Percentiles rank a stretch among this genome's conserved stretches.
phyloP scores from a whole-genome alignment of 1,284 basidiomycete species.

The Pulveroboletus sp. region DNA sequence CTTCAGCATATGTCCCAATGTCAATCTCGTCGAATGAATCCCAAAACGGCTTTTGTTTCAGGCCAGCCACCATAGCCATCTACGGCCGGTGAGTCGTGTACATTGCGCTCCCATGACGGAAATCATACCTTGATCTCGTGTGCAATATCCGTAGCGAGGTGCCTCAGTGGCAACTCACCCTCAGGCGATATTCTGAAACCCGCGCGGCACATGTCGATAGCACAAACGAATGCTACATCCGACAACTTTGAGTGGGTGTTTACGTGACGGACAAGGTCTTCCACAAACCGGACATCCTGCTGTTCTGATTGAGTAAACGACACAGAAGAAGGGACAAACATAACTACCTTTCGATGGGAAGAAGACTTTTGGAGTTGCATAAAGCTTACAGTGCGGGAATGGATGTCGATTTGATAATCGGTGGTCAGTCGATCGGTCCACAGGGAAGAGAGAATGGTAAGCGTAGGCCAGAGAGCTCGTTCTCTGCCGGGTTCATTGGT shows the following conservation, averaged over 20 bases:
- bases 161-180: constrained; percentile 66
- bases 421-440: constrained; percentile 71
- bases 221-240: constrained; percentile 70
- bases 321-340: not conserved
- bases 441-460: constrained; percentile 74
- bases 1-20: constrained; percentile 74
- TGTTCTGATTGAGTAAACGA: constrained; percentile 4
- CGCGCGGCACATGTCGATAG: constrained; percentile 79
- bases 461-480: constrained; percentile 76
- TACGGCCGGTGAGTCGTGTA: constrained; percentile 21
- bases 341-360: constrained; percentile 40
- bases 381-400: constrained; percentile 33
- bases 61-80: constrained; percentile 46
- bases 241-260: constrained; percentile 48
- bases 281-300: constrained; percentile 53
- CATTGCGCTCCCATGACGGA: not conserved
- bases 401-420: constrained; percentile 45
- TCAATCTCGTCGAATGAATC: constrained; percentile 71
- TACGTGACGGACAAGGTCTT: constrained; percentile 53
- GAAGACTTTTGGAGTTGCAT: constrained; percentile 31
- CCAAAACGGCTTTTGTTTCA: constrained; percentile 63
- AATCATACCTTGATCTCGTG: constrained; percentile 69
- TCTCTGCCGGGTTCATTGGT: constrained; percentile 52
- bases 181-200: constrained; percentile 66
- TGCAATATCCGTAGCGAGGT: constrained; percentile 69